Conservation (phyloP, 2,329 filamentous ascomycete species). For the Laburnicola sp. region DNA sequence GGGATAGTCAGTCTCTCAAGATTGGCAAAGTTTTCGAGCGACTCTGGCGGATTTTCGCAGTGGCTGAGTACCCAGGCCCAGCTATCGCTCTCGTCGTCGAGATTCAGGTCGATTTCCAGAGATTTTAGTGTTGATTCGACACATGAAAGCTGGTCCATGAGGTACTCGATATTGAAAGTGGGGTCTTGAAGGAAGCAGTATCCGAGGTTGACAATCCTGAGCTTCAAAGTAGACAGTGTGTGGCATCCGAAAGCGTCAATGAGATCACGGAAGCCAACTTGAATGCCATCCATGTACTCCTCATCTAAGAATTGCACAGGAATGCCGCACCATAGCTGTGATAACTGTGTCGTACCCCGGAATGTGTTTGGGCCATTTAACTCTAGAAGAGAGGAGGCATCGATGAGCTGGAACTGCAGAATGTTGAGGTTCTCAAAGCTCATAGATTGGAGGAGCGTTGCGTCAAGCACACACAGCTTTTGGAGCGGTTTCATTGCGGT, state of each 20-base stretch:
- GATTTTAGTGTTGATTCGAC: constrained; percentile 15
- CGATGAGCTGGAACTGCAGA: constrained; percentile 20
- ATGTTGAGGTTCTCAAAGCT: constrained; percentile 18
- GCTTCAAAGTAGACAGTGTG: constrained; percentile 16
- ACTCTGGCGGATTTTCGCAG: constrained; percentile 12
- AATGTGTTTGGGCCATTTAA: constrained; percentile 29
- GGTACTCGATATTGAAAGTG: constrained; percentile 16
- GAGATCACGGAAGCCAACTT: constrained; percentile 20
- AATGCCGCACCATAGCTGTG: constrained; percentile 17
- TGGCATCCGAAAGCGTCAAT: constrained; percentile 25
- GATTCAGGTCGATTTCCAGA: constrained; percentile 20
- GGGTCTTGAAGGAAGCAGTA: constrained; percentile 21
- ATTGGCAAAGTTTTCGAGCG: constrained; percentile 12
- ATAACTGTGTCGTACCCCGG: constrained; percentile 19
- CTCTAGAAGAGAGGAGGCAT: constrained; percentile 19
- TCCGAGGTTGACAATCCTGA: constrained; percentile 22
- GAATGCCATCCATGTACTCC: constrained; percentile 15
- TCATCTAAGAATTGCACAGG: constrained; percentile 25
- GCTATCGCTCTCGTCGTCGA: constrained; percentile 14
- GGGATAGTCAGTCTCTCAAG: constrained; percentile 20
- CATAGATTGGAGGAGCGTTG: constrained; percentile 20
- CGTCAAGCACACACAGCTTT: constrained; percentile 20
- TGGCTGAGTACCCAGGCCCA: constrained; percentile 20
- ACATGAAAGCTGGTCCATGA: constrained; percentile 19
- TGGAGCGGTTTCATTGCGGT: constrained; percentile 14